Evolutionary conservation across 2,329 filamentous ascomycete genomes (phyloP).

Genomic region (Nemania abortiva): DNA sequence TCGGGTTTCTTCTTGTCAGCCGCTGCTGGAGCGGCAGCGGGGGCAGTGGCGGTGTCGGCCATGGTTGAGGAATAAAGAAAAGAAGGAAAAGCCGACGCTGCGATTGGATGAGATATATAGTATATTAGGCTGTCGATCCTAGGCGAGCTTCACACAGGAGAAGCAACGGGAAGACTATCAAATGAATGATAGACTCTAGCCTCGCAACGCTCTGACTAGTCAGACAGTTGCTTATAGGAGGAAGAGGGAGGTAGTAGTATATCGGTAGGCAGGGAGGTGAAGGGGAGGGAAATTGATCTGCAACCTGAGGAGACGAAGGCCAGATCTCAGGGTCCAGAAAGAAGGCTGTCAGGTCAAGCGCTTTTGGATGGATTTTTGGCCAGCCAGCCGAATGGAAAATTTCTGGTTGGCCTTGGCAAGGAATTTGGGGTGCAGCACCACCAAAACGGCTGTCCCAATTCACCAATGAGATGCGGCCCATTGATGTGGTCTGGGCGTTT

Average conservation of each 20-base stretch:
- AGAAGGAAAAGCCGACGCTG: background rate
- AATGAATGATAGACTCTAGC: conserved; percentile 28
- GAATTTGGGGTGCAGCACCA: conserved; percentile 40
- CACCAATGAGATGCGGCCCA: conserved; percentile 21
- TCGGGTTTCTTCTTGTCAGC: conserved; percentile 72
- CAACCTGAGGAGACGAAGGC: conserved; percentile 38
- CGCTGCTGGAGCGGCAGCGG: conserved; percentile 60
- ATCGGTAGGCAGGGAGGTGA: conserved; percentile 9
- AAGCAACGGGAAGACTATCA: conserved; percentile 25
- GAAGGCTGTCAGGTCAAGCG: conserved; percentile 30
- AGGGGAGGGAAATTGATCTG: conserved; percentile 27
- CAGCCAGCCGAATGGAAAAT: conserved; percentile 40
- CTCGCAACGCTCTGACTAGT: conserved; percentile 10
- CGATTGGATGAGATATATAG: conserved; percentile 8
- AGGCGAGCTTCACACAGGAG: background rate
- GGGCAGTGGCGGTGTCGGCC: conserved; percentile 60
- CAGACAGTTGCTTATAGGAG: background rate
- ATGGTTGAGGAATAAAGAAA: conserved; percentile 53
- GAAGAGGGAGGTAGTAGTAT: background rate
- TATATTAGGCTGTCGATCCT: conserved; percentile 8
- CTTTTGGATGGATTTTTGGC: conserved; percentile 26
- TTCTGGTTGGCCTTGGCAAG: conserved; percentile 37
- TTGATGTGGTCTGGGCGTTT: conserved; percentile 26
- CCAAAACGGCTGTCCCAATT: conserved; percentile 9
- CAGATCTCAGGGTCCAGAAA: conserved; percentile 49